Evolutionary conservation across 2,329 filamentous ascomycete species (phyloP), one percentile per base, ranked within the genome.

Genomic region (Trichoderma sp.): DNA sequence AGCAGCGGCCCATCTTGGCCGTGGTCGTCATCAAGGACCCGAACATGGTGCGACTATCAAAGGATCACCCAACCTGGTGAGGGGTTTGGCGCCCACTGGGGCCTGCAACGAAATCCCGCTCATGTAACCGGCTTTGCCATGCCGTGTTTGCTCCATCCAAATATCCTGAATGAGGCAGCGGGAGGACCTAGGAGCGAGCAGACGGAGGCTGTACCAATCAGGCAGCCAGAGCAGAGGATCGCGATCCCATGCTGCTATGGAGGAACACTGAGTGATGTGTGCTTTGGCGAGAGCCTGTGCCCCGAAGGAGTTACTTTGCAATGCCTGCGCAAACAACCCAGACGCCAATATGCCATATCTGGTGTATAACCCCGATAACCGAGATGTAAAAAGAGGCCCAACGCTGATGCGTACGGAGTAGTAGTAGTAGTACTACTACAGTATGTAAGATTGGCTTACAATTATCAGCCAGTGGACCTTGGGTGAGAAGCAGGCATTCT

Each of bases 381-480:
- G 52, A 48, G 37, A 48, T 27, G 32, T 35, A 57, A 57, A 52
- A 56, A 56, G 63, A 56, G 27, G 29, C 52, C 35, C 25, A 27
- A 45, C 17, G 50, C 35, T 35, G 34, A 17, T 19, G 63, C 17
- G 48, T 8, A 17, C 19, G 37, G 54, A 58, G 27, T 10, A n/a
- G n/a, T n/a, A n/a, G n/a, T n/a, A n/a, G n/a, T n/a, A n/a, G n/a
- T n/a, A n/a, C n/a, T n/a, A n/a, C n/a, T n/a, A n/a, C n/a, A n/a
- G n/a, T n/a, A 22, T 17, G 60, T 54, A 42, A 64, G 34, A 64
- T 64, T 53, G 32, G 60, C 60, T 39, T 57, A 57, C 48, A n/a
- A n/a, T 35, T 48, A 56, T 48, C 52, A 48, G 37, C 63, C 22
- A 57, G 63, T 65, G 63, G 63, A 65, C 27, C 63, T 65, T 57